phyloP scores from a whole-genome alignment of 306 rosid genomes.

The Lathyrus tuberosus region DNA sequence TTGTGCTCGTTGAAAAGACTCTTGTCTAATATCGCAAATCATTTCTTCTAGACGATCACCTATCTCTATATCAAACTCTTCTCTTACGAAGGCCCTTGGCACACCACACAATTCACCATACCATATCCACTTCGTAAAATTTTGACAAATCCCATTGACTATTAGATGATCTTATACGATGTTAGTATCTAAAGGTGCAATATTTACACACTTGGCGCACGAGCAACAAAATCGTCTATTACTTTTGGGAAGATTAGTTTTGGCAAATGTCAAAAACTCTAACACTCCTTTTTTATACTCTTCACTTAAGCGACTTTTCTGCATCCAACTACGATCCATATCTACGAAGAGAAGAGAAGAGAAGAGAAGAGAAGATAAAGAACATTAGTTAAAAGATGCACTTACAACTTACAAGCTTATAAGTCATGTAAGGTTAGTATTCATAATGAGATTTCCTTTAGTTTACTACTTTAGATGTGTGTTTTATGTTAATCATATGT shows the following conservation, averaged over 20 bases:
- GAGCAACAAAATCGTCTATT: neutral
- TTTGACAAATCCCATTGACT: too few relatives aligned
- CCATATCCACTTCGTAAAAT: too few relatives aligned
- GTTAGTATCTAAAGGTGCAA: neutral
- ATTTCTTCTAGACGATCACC: too few relatives aligned
- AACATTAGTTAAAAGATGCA: too few relatives aligned
- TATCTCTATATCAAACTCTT: neutral
- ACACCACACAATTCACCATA: too few relatives aligned
- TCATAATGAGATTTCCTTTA: too few relatives aligned
- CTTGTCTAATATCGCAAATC: too few relatives aligned
- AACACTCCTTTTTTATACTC: neutral
- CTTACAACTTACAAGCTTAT: too few relatives aligned
- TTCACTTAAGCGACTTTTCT: neutral
- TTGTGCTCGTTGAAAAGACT: neutral
- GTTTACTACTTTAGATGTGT: too few relatives aligned
- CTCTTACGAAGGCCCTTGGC: neutral
- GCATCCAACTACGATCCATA: neutral
- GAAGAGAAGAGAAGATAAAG: too few relatives aligned
- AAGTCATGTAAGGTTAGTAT: too few relatives aligned
- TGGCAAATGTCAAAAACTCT: neutral
- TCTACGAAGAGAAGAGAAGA: neutral
- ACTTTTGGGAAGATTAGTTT: neutral
- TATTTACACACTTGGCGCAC: neutral
- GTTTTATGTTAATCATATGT: too few relatives aligned
- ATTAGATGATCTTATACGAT: neutral